Evolutionary conservation across 2,329 filamentous ascomycete species (phyloP).

Genomic region (Emergomyces orientalis): DNA sequence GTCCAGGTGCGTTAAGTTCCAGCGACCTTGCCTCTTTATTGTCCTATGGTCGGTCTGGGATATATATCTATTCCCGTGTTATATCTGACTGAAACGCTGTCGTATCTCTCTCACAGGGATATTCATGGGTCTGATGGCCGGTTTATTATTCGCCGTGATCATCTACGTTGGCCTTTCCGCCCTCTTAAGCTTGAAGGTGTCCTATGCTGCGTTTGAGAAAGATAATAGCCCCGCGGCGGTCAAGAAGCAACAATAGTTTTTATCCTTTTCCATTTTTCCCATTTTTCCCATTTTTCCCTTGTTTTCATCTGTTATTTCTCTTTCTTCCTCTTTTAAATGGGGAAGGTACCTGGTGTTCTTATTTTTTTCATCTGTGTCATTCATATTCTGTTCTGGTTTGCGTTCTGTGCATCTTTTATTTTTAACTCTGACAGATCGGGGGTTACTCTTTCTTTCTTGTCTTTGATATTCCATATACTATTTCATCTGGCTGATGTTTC

Average conservation of each 20-base stretch:
- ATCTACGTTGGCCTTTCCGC: slow-evolving; percentile 69
- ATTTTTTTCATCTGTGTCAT: neutral
- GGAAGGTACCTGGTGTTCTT: neutral
- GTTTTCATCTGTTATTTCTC: slow-evolving; percentile 10
- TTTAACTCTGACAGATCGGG: neutral
- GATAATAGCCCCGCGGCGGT: slow-evolving; percentile 83
- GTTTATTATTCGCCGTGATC: slow-evolving; percentile 64
- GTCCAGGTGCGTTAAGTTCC: slow-evolving; percentile 55
- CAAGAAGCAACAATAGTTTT: slow-evolving; percentile 59
- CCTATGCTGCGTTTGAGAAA: slow-evolving; percentile 93
- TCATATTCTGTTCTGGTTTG: neutral
- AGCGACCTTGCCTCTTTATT: neutral
- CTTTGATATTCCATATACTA: neutral
- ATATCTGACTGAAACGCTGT: slow-evolving; percentile 1
- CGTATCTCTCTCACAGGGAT: slow-evolving; percentile 50
- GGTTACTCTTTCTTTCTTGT: neutral
- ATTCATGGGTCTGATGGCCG: slow-evolving; percentile 72
- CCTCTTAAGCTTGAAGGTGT: slow-evolving; percentile 71
- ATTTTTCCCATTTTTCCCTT: slow-evolving; percentile 8
- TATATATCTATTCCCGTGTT: neutral
- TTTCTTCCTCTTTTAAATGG: slow-evolving; percentile 6
- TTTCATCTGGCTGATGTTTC: neutral
- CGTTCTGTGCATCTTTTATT: neutral
- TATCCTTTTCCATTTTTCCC: slow-evolving; percentile 9
- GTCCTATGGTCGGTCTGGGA: neutral